Conservation (phyloP, 164 flowering plant species). For the Echeveria elegans region DNA sequence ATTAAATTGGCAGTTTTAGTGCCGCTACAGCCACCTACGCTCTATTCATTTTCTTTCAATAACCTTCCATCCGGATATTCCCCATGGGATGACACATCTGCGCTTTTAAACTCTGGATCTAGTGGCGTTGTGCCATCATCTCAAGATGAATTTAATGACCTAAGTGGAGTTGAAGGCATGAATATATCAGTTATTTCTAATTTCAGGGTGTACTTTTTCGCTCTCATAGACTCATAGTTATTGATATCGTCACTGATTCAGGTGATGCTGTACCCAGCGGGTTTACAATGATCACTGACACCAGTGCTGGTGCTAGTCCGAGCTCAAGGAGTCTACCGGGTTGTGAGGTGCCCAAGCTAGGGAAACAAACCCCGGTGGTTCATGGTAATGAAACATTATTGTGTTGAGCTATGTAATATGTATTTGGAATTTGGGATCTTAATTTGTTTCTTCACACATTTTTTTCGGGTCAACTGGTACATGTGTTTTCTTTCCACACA, state of each 20-base stretch:
- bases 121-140: slow-evolving; percentile 32
- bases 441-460: not conserved
- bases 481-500: not conserved
- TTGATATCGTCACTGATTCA: slow-evolving; percentile 36
- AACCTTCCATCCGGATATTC: slow-evolving; percentile 39
- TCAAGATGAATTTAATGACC: slow-evolving; percentile 41
- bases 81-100: slow-evolving; percentile 54
- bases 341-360: slow-evolving; percentile 32
- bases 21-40: slow-evolving; percentile 46
- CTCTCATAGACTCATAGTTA: not conserved
- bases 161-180: slow-evolving; percentile 51
- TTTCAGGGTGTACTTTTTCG: slow-evolving; percentile 18
- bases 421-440: too few relatives aligned
- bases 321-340: slow-evolving; percentile 28
- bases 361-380: slow-evolving; percentile 33
- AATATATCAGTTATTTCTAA: slow-evolving; percentile 7
- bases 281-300: slow-evolving; percentile 19
- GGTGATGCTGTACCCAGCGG: slow-evolving; percentile 54
- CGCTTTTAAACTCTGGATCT: slow-evolving; percentile 33
- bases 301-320: slow-evolving; percentile 26
- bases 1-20: slow-evolving; percentile 35
- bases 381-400: slow-evolving; percentile 32
- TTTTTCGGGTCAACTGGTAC: not conserved
- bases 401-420: not conserved
- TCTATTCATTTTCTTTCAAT: slow-evolving; percentile 43